Conservation (phyloP, 2,329 filamentous ascomycete genomes). For the Ambrosiella beaveri region DNA sequence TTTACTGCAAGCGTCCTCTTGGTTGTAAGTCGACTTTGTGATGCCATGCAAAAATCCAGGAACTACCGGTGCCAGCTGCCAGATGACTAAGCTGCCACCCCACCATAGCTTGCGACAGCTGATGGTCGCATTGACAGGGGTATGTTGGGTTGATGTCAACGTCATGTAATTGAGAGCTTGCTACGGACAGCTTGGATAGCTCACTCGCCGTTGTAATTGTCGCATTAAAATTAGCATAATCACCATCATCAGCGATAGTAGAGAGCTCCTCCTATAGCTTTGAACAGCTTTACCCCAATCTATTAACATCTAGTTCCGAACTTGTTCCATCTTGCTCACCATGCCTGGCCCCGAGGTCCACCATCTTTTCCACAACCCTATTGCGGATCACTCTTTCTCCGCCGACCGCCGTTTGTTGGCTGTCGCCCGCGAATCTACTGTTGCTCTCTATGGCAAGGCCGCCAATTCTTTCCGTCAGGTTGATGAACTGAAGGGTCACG, state of each 20-base stretch:
- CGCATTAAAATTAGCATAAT: background rate
- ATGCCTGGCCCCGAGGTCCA: conserved; percentile 87
- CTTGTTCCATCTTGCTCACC: conserved; percentile 17
- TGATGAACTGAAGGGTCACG: conserved; percentile 88
- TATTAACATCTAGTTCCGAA: conserved; percentile 15
- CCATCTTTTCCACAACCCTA: conserved; percentile 90
- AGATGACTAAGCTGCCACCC: conserved; percentile 6
- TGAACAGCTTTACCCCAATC: background rate
- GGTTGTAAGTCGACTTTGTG: background rate
- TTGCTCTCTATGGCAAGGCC: conserved; percentile 68
- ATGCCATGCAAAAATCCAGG: background rate
- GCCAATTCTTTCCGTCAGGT: conserved; percentile 66
- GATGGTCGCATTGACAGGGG: background rate
- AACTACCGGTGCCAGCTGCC: conserved; percentile 4
- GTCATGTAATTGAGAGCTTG: conserved; percentile 12
- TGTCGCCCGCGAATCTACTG: conserved; percentile 73
- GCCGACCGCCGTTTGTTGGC: conserved; percentile 76
- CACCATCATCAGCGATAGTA: conserved; percentile 50
- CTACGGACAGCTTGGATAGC: background rate
- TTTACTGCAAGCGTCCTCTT: background rate
- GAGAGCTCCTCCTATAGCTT: conserved; percentile 54
- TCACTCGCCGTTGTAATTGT: background rate
- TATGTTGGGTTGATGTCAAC: conserved; percentile 8
- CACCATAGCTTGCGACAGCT: conserved; percentile 1
- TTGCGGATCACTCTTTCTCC: conserved; percentile 96